phyloP scores from a whole-genome alignment of 2,329 filamentous ascomycete genomes.

The Aspergillus hortae region DNA sequence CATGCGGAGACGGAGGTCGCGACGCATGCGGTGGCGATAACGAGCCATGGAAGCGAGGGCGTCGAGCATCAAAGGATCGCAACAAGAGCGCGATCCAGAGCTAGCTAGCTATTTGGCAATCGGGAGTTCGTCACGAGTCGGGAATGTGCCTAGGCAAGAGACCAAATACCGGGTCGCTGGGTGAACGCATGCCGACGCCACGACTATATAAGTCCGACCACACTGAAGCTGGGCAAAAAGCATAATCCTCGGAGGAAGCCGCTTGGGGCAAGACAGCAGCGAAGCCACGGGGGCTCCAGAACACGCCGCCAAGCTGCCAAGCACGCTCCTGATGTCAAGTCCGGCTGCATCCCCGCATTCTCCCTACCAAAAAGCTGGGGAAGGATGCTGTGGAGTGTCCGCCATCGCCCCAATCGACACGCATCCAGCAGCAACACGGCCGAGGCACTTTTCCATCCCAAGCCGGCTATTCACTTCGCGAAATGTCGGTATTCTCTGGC shows the following conservation, averaged over 20 bases:
- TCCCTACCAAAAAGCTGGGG: neutral
- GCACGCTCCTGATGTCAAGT: neutral
- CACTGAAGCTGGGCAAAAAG: neutral
- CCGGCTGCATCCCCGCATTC: neutral
- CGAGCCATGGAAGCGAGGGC: neutral
- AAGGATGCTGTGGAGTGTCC: conserved; percentile 2
- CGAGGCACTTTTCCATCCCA: conserved; percentile 9
- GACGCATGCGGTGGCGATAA: neutral
- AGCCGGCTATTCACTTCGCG: conserved; percentile 5
- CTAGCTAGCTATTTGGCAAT: neutral
- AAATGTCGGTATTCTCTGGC: neutral
- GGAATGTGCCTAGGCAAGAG: neutral
- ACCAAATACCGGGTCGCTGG: neutral
- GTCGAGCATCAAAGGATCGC: neutral
- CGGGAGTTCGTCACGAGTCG: neutral
- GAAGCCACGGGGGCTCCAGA: neutral
- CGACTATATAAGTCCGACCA: neutral
- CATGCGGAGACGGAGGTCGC: neutral
- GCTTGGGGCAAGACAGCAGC: neutral
- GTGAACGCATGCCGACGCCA: neutral
- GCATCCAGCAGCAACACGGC: neutral
- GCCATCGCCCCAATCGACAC: neutral
- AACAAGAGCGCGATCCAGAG: too few species aligned
- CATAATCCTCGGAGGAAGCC: neutral
- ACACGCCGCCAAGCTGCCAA: neutral